Evolutionary conservation across 129 eudicot genomes (phyloP).

Genomic region (Cynara cardunculus): DNA sequence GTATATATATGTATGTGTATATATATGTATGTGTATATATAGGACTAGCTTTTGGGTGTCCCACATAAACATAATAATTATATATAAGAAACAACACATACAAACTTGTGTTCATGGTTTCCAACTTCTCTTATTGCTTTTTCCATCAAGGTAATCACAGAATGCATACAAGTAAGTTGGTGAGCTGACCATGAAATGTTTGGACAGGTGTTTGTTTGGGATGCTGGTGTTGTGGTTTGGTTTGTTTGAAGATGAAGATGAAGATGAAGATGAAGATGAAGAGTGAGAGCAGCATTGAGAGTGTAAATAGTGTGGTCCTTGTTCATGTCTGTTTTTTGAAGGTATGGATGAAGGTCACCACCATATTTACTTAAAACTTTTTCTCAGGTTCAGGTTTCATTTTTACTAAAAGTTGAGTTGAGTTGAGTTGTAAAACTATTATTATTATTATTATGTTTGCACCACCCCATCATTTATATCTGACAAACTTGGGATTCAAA

Average conservation of each 20-base stretch:
- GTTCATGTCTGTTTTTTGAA: constrained; percentile 52
- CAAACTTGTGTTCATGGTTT: constrained; percentile 8
- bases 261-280: neutral
- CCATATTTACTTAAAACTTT: constrained; percentile 26
- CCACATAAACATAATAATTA: neutral
- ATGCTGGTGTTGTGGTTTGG: neutral
- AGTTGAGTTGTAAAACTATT: constrained; percentile 25
- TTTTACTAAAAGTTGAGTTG: constrained; percentile 10
- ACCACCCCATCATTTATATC: constrained; percentile 5
- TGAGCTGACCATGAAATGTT: neutral
- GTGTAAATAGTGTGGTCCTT: constrained; percentile 64
- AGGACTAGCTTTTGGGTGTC: neutral
- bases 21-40: neutral
- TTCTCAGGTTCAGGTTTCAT: constrained; percentile 14
- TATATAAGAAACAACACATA: neutral
- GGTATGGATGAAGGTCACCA: constrained; percentile 37
- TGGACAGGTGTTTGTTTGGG: neutral
- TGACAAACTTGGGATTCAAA: neutral
- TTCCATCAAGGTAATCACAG: no score
- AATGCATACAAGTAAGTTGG: no score
- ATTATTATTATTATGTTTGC: constrained; percentile 14
- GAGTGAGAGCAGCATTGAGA: neutral
- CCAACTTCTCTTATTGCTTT: no score
- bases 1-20: no score
- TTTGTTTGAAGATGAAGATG: neutral